Evolutionary conservation across 495 filamentous ascomycete genomes (phyloP).

Genomic region (Glutinoglossum americanum): DNA sequence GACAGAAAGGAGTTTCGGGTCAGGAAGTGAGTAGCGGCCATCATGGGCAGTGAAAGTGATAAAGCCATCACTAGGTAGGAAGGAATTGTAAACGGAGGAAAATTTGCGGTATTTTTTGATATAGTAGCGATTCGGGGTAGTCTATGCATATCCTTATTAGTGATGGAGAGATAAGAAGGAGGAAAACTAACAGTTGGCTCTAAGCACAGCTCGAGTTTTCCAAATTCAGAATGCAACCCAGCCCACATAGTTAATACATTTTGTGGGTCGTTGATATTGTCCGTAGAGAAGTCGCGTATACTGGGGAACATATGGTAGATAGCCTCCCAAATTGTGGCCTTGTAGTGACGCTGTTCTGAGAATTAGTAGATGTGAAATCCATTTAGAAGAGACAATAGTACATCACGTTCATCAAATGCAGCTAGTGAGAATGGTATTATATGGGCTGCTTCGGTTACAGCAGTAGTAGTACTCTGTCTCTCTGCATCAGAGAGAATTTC

Average conservation of each 20-base stretch:
- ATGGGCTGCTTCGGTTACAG: background rate
- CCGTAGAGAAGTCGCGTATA: background rate
- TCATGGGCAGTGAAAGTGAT: background rate
- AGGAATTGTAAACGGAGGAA: background rate
- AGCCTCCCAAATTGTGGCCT: background rate
- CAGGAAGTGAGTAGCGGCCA: background rate
- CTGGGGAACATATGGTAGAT: background rate
- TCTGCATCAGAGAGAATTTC: too few species aligned
- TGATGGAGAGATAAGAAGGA: background rate
- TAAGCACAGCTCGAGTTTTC: background rate
- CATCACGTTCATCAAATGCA: background rate
- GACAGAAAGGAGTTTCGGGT: background rate
- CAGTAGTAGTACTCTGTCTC: too few species aligned
- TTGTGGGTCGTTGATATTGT: background rate
- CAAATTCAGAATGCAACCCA: background rate
- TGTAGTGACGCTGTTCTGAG: background rate
- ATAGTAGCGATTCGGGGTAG: background rate
- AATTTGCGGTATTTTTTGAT: background rate
- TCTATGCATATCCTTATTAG: background rate
- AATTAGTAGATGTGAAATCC: background rate
- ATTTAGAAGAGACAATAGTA: background rate
- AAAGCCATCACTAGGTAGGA: background rate
- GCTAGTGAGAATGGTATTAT: background rate
- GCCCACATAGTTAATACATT: background rate
- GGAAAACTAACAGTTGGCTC: background rate